Percentiles rank a stretch among this genome's conserved stretches.
Evolutionary conservation across 805 yeast species (phyloP).

Genomic region (Metschnikowia colocasiae): DNA sequence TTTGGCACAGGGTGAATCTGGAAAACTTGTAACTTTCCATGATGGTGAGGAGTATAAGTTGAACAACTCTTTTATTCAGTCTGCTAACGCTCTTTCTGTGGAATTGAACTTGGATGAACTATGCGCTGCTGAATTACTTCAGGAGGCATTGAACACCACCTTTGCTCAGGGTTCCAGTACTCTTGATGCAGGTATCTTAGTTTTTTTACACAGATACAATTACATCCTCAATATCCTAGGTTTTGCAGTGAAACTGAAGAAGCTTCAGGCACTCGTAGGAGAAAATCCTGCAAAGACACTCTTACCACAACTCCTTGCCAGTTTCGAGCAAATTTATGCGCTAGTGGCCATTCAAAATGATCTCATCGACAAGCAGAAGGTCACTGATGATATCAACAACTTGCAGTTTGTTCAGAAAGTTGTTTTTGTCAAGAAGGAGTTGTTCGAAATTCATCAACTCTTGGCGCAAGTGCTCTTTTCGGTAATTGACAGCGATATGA

Average conservation of each 20-base stretch:
- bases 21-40: constrained; percentile 39
- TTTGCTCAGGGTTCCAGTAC: constrained; percentile 46
- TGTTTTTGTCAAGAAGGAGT: constrained; percentile 57
- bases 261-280: constrained; percentile 23
- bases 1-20: constrained; percentile 13
- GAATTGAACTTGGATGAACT: constrained; percentile 63
- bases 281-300: constrained; percentile 16
- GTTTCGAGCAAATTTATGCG: constrained; percentile 57
- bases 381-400: constrained; percentile 49
- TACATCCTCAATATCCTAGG: constrained; percentile 66
- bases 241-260: constrained; percentile 22
- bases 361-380: constrained; percentile 41
- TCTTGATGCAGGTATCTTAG: constrained; percentile 61
- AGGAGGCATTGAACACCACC: constrained; percentile 37
- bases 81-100: constrained; percentile 55
- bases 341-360: constrained; percentile 55
- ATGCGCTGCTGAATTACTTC: constrained; percentile 66
- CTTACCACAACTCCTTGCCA: constrained; percentile 45
- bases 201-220: constrained; percentile 65
- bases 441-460: constrained; percentile 65
- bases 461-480: constrained; percentile 65
- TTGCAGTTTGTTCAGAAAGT: constrained; percentile 38
- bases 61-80: constrained; percentile 61
- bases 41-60: constrained; percentile 59
- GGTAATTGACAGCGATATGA: constrained; percentile 36